Conservation (phyloP, 768 basidiomycete species). For the Serendipita indica region DNA sequence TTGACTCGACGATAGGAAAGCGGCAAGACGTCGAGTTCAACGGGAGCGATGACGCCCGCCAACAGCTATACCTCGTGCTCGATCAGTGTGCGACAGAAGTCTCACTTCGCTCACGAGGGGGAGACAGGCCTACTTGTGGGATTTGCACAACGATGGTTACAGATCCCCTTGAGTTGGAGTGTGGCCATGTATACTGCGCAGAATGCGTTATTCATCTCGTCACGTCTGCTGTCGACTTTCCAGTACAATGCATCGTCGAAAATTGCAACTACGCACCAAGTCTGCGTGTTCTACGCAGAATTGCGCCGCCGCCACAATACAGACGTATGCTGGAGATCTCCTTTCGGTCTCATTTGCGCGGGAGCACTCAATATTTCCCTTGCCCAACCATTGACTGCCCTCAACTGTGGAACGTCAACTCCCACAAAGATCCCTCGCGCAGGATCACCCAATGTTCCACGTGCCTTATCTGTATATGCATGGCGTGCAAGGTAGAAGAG, state of each 20-base stretch:
- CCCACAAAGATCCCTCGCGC: not conserved
- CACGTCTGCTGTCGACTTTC: constrained; percentile 2
- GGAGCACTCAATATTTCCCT: not conserved
- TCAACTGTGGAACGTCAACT: not conserved
- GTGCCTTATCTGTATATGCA: not conserved
- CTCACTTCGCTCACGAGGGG: not conserved
- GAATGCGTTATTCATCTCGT: not conserved
- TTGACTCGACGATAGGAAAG: constrained; percentile 3
- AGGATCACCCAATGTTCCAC: not conserved
- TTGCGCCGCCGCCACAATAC: not conserved
- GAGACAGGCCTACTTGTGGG: not conserved
- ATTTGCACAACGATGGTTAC: not conserved
- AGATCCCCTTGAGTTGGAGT: not conserved
- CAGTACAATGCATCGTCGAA: not conserved
- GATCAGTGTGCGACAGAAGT: not conserved
- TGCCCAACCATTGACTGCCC: constrained; percentile 1
- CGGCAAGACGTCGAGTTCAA: not conserved
- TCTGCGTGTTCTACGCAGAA: not conserved
- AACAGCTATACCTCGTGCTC: not conserved
- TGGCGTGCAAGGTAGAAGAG: not conserved
- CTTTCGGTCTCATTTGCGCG: not conserved
- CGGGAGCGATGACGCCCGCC: not conserved
- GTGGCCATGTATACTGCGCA: not conserved
- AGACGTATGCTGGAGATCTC: not conserved
- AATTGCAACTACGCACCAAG: not conserved